Conservation (phyloP, 805 yeast genomes). For the Tetrapisispora arboricola region DNA sequence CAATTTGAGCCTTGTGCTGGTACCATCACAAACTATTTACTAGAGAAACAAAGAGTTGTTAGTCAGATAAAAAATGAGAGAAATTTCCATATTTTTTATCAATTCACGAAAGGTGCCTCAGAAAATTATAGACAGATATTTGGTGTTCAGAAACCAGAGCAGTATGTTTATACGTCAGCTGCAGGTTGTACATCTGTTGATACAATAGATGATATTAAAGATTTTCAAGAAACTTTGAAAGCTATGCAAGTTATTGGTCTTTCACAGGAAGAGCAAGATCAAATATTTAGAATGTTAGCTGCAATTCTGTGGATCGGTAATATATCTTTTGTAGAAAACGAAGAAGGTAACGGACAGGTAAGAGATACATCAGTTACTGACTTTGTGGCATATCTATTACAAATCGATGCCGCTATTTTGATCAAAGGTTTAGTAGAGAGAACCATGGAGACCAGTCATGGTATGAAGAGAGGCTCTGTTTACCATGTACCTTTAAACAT, state of each 20-base stretch:
- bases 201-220: slow-evolving; percentile 74
- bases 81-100: slow-evolving; percentile 95
- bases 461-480: slow-evolving; percentile 81
- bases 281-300: slow-evolving; percentile 76
- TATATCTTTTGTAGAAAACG: slow-evolving; percentile 74
- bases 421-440: slow-evolving; percentile 65
- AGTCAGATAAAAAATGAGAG: slow-evolving; percentile 87
- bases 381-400: slow-evolving; percentile 84
- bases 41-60: slow-evolving; percentile 96
- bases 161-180: slow-evolving; percentile 78
- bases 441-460: slow-evolving; percentile 82
- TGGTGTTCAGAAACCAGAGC: slow-evolving; percentile 92
- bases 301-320: slow-evolving; percentile 93
- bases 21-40: slow-evolving; percentile 84
- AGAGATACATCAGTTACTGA: slow-evolving; percentile 86
- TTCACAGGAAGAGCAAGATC: slow-evolving; percentile 73
- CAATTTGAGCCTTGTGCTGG: slow-evolving; percentile 88
- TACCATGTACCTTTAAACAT: slow-evolving; percentile 89
- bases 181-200: slow-evolving; percentile 80
- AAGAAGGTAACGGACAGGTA: slow-evolving; percentile 72
- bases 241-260: slow-evolving; percentile 90
- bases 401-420: slow-evolving; percentile 61
- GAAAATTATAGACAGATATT: slow-evolving; percentile 70
- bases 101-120: slow-evolving; percentile 84
- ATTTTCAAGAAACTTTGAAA: slow-evolving; percentile 65